Conservation (phyloP, 257 asterid species). For the Mentha longifolia region DNA sequence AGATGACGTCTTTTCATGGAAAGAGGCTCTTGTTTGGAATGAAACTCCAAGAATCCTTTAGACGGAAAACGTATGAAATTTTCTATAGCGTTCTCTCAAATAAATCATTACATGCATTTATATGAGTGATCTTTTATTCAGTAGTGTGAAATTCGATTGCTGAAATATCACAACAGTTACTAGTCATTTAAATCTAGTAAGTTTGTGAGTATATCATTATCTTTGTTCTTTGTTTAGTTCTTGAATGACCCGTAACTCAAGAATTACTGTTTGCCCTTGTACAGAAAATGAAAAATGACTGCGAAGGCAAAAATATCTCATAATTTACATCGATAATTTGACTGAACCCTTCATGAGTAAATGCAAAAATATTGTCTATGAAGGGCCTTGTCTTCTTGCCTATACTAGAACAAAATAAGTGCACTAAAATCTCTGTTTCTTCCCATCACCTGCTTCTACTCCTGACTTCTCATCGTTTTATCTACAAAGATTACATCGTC, state of each 20-base stretch:
- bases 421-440: conserved; percentile 10
- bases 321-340: conserved; percentile 28
- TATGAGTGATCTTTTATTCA: not conserved
- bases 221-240: not conserved
- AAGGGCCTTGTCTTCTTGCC: conserved; percentile 21
- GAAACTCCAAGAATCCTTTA: not conserved
- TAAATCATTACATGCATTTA: not conserved
- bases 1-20: not conserved
- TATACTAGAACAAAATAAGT: conserved; percentile 26
- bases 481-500: conserved; percentile 82
- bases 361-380: conserved; percentile 30
- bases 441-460: conserved; percentile 33
- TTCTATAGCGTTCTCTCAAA: not conserved
- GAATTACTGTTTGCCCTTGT: conserved; percentile 16
- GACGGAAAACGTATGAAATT: not conserved
- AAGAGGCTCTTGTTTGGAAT: too few species aligned
- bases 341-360: conserved; percentile 29
- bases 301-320: conserved; percentile 22
- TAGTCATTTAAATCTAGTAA: not conserved
- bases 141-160: too few species aligned
- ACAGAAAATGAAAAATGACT: conserved; percentile 22
- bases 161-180: not conserved
- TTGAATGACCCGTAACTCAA: not conserved
- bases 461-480: conserved; percentile 59
- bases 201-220: not conserved